Evolutionary conservation across 192 early-diverging fungal genomes (phyloP), one percentile per base, ranked within the genome.

Genomic region (Linnemannia elongata): DNA sequence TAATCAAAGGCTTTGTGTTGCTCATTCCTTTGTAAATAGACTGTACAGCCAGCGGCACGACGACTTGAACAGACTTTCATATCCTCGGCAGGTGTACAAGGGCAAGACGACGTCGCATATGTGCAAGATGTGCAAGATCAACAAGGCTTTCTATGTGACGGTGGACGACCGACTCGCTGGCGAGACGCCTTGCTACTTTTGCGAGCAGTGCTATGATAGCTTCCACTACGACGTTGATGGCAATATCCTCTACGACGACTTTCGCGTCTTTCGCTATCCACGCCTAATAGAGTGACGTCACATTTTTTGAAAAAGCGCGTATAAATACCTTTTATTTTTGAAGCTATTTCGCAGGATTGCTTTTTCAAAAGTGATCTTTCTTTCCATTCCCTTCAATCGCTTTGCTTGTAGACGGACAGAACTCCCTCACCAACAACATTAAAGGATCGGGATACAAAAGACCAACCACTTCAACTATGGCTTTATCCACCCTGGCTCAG

Each of bases 111-210:
- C 85, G 81, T 45, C 92, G 13, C 90, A 93, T 90, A 92, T 91
- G 75, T 93, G 94, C 78, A 88, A 89, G 71, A 93, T 95, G 91
- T 94, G 94, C 81, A 90, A 91, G 33, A 87, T 90, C 24, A 92
- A 90, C 71, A 90, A 89, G 4, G 91, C 91, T 42, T 90, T 93
- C 85, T 94, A 88, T 80, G 92, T 95, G 47, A 94, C 95, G 49
- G 83, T 93, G 60, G 93, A 94, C 77, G 95, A 96, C 89, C 90
- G 93, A 72, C 88, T 94, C 57, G 92, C 94, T 38, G 94, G 94
- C 12, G 89, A 93, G 82, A 92, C 92, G 39, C 94, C 94, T 2
- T 92, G 90, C 80, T 93, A 92, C 85, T 96, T 93, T 89, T 96
- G 95, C 77, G 88, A 91, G 74, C 89, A 89, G 66, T 96, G 95